Conservation (phyloP, 2,329 filamentous ascomycete genomes). For the Zymoseptoria tritici region DNA sequence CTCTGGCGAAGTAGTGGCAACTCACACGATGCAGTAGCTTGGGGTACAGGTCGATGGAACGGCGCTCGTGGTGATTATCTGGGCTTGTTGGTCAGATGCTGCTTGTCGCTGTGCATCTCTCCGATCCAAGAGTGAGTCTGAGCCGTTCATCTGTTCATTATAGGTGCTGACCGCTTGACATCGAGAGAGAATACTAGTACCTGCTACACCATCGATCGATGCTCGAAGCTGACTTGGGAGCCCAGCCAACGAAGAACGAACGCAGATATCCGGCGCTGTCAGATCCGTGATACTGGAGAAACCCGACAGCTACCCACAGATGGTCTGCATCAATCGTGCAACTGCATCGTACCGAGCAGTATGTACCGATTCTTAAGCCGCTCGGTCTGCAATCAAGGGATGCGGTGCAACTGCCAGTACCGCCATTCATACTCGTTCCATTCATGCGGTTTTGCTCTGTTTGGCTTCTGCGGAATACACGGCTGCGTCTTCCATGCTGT, state of each 20-base stretch:
- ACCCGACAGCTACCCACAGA: not conserved
- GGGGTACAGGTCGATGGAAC: not conserved
- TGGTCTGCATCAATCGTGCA: not conserved
- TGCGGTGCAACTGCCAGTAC: not conserved
- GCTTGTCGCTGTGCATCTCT: not conserved
- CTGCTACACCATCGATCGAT: not conserved
- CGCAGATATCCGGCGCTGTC: not conserved
- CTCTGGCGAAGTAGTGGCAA: not conserved
- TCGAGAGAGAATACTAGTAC: not conserved
- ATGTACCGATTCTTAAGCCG: not conserved
- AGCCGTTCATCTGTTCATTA: not conserved
- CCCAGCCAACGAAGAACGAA: not conserved
- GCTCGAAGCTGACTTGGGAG: not conserved
- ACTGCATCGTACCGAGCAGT: not conserved
- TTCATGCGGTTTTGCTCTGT: not conserved
- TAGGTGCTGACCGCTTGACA: not conserved
- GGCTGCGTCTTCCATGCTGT: not conserved
- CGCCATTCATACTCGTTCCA: not conserved
- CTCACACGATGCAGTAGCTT: not conserved
- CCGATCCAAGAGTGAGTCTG: not conserved
- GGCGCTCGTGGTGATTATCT: no score
- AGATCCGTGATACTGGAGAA: not conserved
- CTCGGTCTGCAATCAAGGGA: not conserved
- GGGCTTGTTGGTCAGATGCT: no score
- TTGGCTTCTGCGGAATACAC: not conserved